Base-by-base conservation (phyloP, 202 grass and related monocot species). In the Eragrostis tef region DNA sequence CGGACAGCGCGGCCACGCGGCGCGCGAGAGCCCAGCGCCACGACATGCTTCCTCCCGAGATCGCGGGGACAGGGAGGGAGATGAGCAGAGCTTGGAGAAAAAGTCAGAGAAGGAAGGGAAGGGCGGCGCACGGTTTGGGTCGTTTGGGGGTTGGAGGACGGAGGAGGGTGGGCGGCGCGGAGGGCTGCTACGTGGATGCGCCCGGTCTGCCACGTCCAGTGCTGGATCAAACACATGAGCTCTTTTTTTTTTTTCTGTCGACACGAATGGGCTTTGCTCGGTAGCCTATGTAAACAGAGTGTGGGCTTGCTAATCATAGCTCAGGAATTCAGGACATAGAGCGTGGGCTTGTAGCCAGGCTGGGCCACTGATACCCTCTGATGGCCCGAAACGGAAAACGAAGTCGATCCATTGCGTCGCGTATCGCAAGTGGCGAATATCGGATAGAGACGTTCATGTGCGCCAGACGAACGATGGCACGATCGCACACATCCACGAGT, bases 21-120 rank as follows among this genome's bases (percentile, higher is more conserved):
- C 87, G 77, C 41, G 87, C 82, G 57, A 85, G 65, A 67, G 78
- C 78, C 87, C 87, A 82, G 14, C 79, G 83, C 88, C 79, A 86
- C n/a, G 88, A 79, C 88, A 89, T 89, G 78, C 64, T 69, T 17
- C 4, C n/a, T 21, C 62, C 82, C 71, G 66, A 61, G 88, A 89
- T 89, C 74, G 79, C 10, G 81, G 73, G 54, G 47, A 19, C 0
- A 36, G 71, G 36, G 44, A 48, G 29, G 45, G 54, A 50, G 56
- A 56, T 20, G 48, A 36, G 39, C 12, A 26, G 84, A 86, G 49
- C 83, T 86, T 83, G 83, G 67, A 78, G 74, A 89, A 74, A 83
- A 86, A 79, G 79, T 83, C 73, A 74, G 72, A 77, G 44, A 6
- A 11, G 4, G n/a, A 10, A 65, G n/a, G 11, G 45, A 47, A 6